Evolutionary conservation across 768 basidiomycete genomes (phyloP).

Genomic region (Gloeostereum incarnatum): DNA sequence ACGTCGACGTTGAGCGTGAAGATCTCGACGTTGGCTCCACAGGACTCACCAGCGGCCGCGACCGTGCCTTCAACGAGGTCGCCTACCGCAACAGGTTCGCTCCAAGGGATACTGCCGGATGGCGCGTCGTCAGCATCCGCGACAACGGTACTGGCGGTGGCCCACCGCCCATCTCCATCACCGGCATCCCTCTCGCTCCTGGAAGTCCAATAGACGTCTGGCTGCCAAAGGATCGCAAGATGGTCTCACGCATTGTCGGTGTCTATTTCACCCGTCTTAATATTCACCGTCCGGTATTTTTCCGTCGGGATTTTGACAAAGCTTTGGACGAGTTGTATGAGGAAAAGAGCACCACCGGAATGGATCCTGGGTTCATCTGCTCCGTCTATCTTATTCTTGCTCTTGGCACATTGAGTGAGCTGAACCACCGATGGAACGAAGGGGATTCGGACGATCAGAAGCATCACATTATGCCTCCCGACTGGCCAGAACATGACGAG

Average conservation of each 20-base stretch:
- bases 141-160: constrained; percentile 35
- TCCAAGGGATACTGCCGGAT: constrained; percentile 53
- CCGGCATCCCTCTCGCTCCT: neutral
- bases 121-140: constrained; percentile 46
- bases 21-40: constrained; percentile 72
- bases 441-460: constrained; percentile 37
- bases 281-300: constrained; percentile 69
- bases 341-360: constrained; percentile 31
- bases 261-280: constrained; percentile 76
- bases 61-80: constrained; percentile 43
- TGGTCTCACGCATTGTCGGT: constrained; percentile 52
- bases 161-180: constrained; percentile 10
- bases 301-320: constrained; percentile 58
- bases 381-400: constrained; percentile 71
- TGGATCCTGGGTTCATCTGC: constrained; percentile 75
- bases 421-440: constrained; percentile 60
- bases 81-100: too few relatives aligned
- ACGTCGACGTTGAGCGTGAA: constrained; percentile 53
- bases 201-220: constrained; percentile 39
- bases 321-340: constrained; percentile 61
- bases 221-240: constrained; percentile 70
- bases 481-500: constrained; percentile 78
- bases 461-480: constrained; percentile 53
- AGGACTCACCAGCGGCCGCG: constrained; percentile 62
- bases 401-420: constrained; percentile 73